Conservation (phyloP, 192 early-diverging fungal genomes). For the Phycomyces nitens region DNA sequence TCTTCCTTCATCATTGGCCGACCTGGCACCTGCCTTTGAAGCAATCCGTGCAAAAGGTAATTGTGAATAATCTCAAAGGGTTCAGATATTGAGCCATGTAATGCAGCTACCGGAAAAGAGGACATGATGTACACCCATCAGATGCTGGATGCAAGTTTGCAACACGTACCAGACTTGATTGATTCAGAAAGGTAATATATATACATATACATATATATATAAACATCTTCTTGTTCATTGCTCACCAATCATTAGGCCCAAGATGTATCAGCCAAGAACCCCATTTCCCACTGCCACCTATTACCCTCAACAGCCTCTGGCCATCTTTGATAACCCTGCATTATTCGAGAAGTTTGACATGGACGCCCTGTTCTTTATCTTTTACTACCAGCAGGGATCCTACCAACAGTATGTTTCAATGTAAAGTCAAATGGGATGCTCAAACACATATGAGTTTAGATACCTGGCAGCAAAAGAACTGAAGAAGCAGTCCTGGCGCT, state of each 20-base stretch:
- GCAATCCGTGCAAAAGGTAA: constrained; percentile 47
- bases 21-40: constrained; percentile 56
- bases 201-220: neutral
- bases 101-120: constrained; percentile 39
- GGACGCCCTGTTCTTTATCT: constrained; percentile 96
- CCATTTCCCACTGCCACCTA: constrained; percentile 85
- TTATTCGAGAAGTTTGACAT: constrained; percentile 90
- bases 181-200: constrained; percentile 77
- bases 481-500: constrained; percentile 96
- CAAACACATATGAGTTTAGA: too few species aligned
- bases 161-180: constrained; percentile 73
- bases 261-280: constrained; percentile 69
- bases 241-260: constrained; percentile 46
- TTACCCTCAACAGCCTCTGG: constrained; percentile 84
- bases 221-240: neutral
- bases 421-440: too few species aligned
- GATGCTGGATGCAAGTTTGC: constrained; percentile 85
- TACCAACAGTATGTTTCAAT: constrained; percentile 81
- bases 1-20: constrained; percentile 48
- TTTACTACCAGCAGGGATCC: constrained; percentile 96
- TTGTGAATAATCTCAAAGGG: neutral
- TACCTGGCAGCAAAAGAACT: constrained; percentile 92
- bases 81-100: neutral
- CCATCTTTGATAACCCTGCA: constrained; percentile 78
- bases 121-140: constrained; percentile 49